Conservation (phyloP, 441 rosid genomes). For the Macaranga tanarius region DNA sequence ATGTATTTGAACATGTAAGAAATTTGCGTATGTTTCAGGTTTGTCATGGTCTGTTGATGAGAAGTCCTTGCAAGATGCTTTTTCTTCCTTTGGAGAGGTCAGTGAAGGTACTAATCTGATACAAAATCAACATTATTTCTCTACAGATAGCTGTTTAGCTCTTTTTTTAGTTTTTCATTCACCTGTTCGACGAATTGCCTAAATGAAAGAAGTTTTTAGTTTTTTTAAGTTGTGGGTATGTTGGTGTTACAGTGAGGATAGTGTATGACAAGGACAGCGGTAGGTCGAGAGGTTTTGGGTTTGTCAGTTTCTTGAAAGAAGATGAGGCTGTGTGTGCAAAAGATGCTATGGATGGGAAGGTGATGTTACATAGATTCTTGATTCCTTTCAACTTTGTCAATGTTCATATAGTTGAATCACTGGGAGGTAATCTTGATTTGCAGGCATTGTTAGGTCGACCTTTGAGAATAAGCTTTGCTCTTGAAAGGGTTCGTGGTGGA, state of each 20-base stretch:
- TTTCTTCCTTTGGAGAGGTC: conserved; percentile 72
- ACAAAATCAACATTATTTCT: background rate
- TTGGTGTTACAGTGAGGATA: conserved; percentile 57
- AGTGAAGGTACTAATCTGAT: conserved; percentile 49
- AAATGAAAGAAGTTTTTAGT: conserved; percentile 14
- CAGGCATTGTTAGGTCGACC: conserved; percentile 83
- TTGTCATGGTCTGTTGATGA: conserved; percentile 84
- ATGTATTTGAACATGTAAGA: background rate
- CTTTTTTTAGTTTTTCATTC: conserved; percentile 2
- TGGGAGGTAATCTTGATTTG: conserved; percentile 12
- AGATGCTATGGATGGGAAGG: conserved; percentile 94
- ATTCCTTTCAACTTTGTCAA: background rate
- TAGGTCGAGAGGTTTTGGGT: conserved; percentile 83
- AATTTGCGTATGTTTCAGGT: conserved; percentile 42
- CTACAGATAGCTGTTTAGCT: background rate
- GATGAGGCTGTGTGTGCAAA: conserved; percentile 61
- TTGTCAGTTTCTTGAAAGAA: conserved; percentile 61
- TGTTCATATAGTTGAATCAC: background rate
- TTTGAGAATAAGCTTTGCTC: conserved; percentile 64
- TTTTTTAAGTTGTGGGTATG: background rate
- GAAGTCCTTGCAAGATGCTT: conserved; percentile 68
- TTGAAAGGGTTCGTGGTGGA: conserved; percentile 73
- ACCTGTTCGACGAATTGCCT: conserved; percentile 63
- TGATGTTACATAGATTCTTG: conserved; percentile 17
- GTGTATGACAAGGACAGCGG: conserved; percentile 72